Percentiles rank a stretch among this genome's conserved stretches.
Evolutionary conservation across 768 basidiomycete genomes (phyloP).

Genomic region (Phlebiopsis flavidoalba): DNA sequence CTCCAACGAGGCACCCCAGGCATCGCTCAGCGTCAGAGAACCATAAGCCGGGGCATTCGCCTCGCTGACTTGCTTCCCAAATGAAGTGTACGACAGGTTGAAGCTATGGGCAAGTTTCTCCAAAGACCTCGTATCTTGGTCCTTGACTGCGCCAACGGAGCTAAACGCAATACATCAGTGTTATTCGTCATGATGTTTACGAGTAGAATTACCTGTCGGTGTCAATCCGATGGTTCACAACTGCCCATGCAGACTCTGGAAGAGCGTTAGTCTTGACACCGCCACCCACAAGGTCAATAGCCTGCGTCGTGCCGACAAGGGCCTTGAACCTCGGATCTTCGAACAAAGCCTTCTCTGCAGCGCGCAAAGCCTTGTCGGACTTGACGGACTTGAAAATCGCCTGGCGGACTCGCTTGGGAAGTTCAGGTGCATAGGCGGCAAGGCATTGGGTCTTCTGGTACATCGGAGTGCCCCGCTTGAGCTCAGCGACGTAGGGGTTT

Average conservation of each 20-base stretch:
- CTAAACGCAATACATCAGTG: conserved; percentile 11
- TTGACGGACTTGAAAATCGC: conserved; percentile 22
- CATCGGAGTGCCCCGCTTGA: conserved; percentile 26
- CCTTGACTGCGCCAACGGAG: conserved; percentile 26
- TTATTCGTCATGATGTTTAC: neutral
- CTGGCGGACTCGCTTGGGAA: conserved; percentile 26
- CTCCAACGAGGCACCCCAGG: conserved; percentile 28
- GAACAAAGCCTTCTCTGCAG: conserved; percentile 29
- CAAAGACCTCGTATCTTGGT: conserved; percentile 25
- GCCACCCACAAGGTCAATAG: conserved; percentile 37
- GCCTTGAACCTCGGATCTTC: conserved; percentile 21
- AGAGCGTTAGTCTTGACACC: conserved; percentile 41
- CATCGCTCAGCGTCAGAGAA: conserved; percentile 32
- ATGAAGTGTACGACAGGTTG: conserved; percentile 37
- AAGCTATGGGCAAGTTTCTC: conserved; percentile 28
- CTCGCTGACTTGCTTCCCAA: conserved; percentile 28
- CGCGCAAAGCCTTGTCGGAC: conserved; percentile 27
- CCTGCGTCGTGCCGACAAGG: conserved; percentile 36
- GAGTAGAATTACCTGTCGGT: conserved; percentile 19
- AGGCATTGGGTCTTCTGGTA: conserved; percentile 37
- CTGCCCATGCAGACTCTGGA: conserved; percentile 31
- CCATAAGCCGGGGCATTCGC: conserved; percentile 27
- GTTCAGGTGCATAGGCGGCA: conserved; percentile 34
- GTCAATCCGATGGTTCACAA: conserved; percentile 22
- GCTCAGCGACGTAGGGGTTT: conserved; percentile 33